Evolutionary conservation across 768 basidiomycete species (phyloP), one percentile per base, ranked within the genome.

Genomic region (Leucocoprinus sp.): DNA sequence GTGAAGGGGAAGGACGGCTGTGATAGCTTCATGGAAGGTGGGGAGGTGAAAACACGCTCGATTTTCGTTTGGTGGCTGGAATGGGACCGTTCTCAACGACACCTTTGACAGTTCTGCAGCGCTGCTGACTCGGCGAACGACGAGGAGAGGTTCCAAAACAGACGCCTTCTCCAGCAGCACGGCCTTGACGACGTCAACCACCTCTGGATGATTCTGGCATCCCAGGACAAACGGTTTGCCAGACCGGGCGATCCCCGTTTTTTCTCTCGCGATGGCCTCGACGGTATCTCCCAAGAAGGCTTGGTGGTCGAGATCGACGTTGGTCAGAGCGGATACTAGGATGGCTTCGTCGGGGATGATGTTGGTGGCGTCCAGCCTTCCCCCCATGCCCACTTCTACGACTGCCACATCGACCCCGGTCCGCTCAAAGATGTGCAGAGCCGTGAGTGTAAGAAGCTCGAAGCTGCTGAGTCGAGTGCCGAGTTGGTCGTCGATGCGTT

Each of bases 331-430:
- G n/a, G 87, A 89, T 1, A 82, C 78, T 24, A 91, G 62, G 33
- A 93, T 74, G 41, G 66, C 66, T 0, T 74, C 68, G 36, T 83
- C 75, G 2, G 87, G 75, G 15, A 98, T 76, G 43, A 86, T 74
- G 59, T 99, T 99, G 2, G 96, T 99, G 15, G 96, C 95, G 60
- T 98, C 96, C 40, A 84, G 64, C 2, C 78, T 71, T 4, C 96
- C 96, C 0, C 96, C 96, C 84, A 99, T 83, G 0, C 96, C 95
- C 8, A 92, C 93, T 64, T 99, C 95, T 35, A 96, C 63, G 8
- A 98, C 78, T 17, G 82, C 84, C 29, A 97, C 56, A 53, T 97
- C 93, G 5, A 93, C 71, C n/a, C 64, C 52, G 2, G 65, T 66
- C 6, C 64, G 63, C 57, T 93, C 82, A 56, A 99, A 92, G 36